phyloP scores from a whole-genome alignment of 202 grass and related monocot genomes.

The Elaeis oleifera region DNA sequence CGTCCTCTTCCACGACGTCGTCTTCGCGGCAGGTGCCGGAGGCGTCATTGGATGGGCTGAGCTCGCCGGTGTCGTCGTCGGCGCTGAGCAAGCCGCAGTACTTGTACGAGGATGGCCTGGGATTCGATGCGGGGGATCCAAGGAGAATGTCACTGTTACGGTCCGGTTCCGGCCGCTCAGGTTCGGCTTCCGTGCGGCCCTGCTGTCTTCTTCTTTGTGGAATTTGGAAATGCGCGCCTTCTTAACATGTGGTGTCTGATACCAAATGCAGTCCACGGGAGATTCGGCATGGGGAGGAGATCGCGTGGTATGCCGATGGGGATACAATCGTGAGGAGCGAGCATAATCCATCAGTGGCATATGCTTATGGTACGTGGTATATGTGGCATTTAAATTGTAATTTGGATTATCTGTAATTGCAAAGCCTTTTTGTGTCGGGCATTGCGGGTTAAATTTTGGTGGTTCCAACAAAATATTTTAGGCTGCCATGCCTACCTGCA shows the following conservation, averaged over 20 bases:
- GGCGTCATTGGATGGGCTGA: conserved; percentile 53
- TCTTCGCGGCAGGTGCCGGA: conserved; percentile 66
- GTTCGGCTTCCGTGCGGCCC: conserved; percentile 16
- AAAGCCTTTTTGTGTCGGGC: too few relatives aligned
- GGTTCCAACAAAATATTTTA: too few relatives aligned
- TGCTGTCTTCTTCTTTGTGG: too few relatives aligned
- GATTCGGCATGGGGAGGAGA: conserved; percentile 95
- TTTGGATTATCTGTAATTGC: neutral
- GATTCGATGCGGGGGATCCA: conserved; percentile 39
- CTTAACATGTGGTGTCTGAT: conserved; percentile 6
- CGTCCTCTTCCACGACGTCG: conserved; percentile 69
- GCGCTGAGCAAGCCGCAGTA: conserved; percentile 24
- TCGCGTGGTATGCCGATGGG: conserved; percentile 95
- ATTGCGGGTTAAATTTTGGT: too few relatives aligned
- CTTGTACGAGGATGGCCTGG: conserved; percentile 3
- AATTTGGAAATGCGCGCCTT: too few relatives aligned
- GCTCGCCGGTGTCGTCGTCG: conserved; percentile 40
- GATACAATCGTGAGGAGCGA: conserved; percentile 87
- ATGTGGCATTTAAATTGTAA: conserved; percentile 3
- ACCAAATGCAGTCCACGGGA: conserved; percentile 62
- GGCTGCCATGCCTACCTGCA: too few relatives aligned
- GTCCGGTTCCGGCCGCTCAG: conserved; percentile 97
- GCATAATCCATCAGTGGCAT: conserved; percentile 71
- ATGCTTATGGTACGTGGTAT: conserved; percentile 81
- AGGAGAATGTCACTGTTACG: conserved; percentile 96